Evolutionary conservation across 202 grass and related monocot species (phyloP).

Genomic region (Miscanthus sacchariflorus): DNA sequence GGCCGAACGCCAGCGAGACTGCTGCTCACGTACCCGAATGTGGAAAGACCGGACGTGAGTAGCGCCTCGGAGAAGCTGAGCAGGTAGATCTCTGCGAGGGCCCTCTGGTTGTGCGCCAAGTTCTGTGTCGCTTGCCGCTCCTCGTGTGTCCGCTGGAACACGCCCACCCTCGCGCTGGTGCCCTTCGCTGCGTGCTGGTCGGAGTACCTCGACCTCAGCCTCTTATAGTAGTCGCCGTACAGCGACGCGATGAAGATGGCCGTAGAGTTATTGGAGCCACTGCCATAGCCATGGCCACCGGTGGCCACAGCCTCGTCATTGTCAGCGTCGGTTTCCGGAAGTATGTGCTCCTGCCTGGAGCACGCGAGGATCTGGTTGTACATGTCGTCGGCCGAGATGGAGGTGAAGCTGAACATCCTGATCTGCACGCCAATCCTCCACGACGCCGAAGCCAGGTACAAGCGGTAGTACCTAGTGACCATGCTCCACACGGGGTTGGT

Average conservation of each 20-base stretch:
- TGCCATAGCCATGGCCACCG: background rate
- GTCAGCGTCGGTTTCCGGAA: constrained; percentile 26
- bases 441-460: constrained; percentile 51
- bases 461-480: constrained; percentile 58
- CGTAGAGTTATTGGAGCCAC: constrained; percentile 33
- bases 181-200: constrained; percentile 15
- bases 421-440: constrained; percentile 68
- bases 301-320: background rate
- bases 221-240: constrained; percentile 59
- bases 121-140: constrained; percentile 43
- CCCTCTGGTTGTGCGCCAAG: constrained; percentile 68
- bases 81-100: constrained; percentile 71
- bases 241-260: constrained; percentile 64
- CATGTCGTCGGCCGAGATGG: constrained; percentile 52
- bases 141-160: constrained; percentile 70
- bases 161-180: constrained; percentile 30
- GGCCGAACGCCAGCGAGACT: constrained; percentile 55
- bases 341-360: constrained; percentile 54
- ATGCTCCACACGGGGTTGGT: constrained; percentile 65
- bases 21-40: constrained; percentile 73
- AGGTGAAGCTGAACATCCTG: constrained; percentile 38
- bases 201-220: constrained; percentile 50
- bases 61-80: constrained; percentile 67
- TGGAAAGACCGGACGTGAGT: constrained; percentile 57
- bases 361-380: constrained; percentile 62